Conservation (phyloP, 306 rosid species). For the Parietaria judaica region DNA sequence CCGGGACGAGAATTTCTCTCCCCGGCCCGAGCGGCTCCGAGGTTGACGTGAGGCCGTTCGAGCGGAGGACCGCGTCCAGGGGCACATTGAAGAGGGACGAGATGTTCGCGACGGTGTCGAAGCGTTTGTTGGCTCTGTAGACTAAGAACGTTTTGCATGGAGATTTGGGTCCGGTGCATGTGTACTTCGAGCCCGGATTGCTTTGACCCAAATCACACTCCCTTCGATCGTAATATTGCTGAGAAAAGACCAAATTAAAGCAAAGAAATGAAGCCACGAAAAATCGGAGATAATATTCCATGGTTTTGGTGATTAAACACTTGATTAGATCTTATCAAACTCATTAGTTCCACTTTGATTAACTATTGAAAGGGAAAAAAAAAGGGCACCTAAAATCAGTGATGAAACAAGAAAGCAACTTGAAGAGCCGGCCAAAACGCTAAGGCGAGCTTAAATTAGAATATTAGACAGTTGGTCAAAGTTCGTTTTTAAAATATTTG, state of each 20-base stretch:
- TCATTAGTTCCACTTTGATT: too few relatives aligned
- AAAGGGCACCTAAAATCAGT: too few relatives aligned
- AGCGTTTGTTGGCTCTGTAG: slow-evolving; percentile 41
- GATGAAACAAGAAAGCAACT: slow-evolving; percentile 3
- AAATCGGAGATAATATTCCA: slow-evolving; percentile 30
- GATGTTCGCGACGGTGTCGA: slow-evolving; percentile 28
- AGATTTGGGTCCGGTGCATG: slow-evolving; percentile 25
- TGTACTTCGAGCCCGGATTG: slow-evolving; percentile 38
- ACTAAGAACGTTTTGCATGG: slow-evolving; percentile 53
- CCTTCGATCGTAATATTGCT: slow-evolving; percentile 29
- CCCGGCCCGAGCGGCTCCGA: slow-evolving; percentile 31
- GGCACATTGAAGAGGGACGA: slow-evolving; percentile 29
- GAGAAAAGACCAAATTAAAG: slow-evolving; percentile 29
- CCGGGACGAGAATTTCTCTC: slow-evolving; percentile 53
- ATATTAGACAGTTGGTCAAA: not conserved
- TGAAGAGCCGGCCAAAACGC: slow-evolving; percentile 32
- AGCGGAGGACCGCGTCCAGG: slow-evolving; percentile 19
- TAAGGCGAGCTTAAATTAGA: slow-evolving; percentile 19
- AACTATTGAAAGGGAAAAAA: too few relatives aligned
- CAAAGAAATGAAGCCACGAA: slow-evolving; percentile 19
- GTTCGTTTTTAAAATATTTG: too few relatives aligned
- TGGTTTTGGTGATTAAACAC: slow-evolving; percentile 1
- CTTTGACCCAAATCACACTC: slow-evolving; percentile 24
- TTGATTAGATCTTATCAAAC: too few relatives aligned
- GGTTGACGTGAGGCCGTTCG: slow-evolving; percentile 32